Base-by-base conservation (phyloP, 78 protist genomes). In the Polysphondylium violaceum region DNA sequence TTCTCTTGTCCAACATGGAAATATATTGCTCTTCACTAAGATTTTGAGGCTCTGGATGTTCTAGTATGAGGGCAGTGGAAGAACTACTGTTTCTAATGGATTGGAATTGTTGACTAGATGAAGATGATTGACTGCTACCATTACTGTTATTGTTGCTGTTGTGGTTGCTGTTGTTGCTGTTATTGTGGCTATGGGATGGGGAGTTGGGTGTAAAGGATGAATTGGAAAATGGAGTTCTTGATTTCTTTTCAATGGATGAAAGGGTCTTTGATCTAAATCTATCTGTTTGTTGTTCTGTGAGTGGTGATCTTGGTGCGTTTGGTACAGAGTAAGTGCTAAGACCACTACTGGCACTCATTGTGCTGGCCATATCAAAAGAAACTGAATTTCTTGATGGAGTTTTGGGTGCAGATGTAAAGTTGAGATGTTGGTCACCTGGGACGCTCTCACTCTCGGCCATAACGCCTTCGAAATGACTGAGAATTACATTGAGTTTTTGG, bases 1-100 rank as follows among this genome's bases (percentile, higher is more conserved):
- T 43, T 38, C 89, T 36, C 17, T 31, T 81, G 19, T 81, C 89
- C 0, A 81, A 16, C 67, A 81, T 60, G 17, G 33, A n/a, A 16
- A 19, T 0, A 25, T 67, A 81, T 16, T 81, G 61, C 6, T 65
- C 76, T 29, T 81, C 89, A 0, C 72, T 55, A 5, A 81, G 68
- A 7, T 36, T 11, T 23, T 25, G 47, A 72, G 8, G 9, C 7
- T 72, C 78, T 29, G 53, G 43, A 19, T 40, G 14, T 21, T 38
- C 73, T n/a, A 17, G 5, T n/a, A 21, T 38, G 9, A 65, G 23
- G 21, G n/a, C 35, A 40, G 40, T n/a, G 7, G 73, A 38, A 8
- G 73, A 36, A n/a, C 11, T 19, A 8, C 51, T 38, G 19, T 7
- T 38, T 38, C 44, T 65, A 65, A 17, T 65, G 9, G 9, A 19